Conservation (phyloP, 108 stramenopile genomes). For the Discostella stelligeroides region DNA sequence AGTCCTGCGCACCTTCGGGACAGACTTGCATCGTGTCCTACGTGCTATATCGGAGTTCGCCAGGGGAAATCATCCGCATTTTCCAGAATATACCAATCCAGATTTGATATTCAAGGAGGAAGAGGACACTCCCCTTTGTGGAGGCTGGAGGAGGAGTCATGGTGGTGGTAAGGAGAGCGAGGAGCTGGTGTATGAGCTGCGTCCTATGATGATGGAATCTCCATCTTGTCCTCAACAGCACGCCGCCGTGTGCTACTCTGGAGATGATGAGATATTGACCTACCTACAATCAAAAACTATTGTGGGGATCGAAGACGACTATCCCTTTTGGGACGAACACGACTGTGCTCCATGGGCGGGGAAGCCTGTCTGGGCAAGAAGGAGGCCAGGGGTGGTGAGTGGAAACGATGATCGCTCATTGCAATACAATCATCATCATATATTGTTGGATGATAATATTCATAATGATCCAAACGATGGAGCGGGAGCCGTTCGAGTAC, state of each 20-base stretch:
- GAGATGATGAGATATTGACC: slow-evolving; percentile 69
- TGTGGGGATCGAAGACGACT: slow-evolving; percentile 85
- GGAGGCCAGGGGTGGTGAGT: slow-evolving; percentile 76
- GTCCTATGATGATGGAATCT: too few species aligned
- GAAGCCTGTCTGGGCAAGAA: slow-evolving; percentile 84
- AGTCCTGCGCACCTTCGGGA: slow-evolving; percentile 86
- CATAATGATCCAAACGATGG: slow-evolving; percentile 73
- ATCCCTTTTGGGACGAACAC: slow-evolving; percentile 70
- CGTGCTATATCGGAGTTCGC: slow-evolving; percentile 65
- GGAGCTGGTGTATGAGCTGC: slow-evolving; percentile 26
- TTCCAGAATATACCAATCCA: slow-evolving; percentile 58
- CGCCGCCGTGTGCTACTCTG: slow-evolving; percentile 62
- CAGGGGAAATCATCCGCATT: slow-evolving; percentile 71
- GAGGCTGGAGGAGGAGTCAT: slow-evolving; percentile 49
- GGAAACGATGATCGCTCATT: background rate
- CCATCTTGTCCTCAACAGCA: too few species aligned
- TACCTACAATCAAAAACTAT: slow-evolving; percentile 52
- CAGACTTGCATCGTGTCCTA: slow-evolving; percentile 70
- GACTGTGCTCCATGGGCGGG: slow-evolving; percentile 70
- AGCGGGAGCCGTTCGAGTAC: slow-evolving; percentile 72
- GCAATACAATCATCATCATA: slow-evolving; percentile 64
- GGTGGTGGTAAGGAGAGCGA: slow-evolving; percentile 1
- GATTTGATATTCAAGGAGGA: slow-evolving; percentile 47
- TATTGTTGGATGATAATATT: slow-evolving; percentile 90
- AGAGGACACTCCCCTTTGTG: slow-evolving; percentile 45